Evolutionary conservation across 768 basidiomycete species (phyloP), one percentile per base, ranked within the genome.

Genomic region (Crassisporium funariophilum): DNA sequence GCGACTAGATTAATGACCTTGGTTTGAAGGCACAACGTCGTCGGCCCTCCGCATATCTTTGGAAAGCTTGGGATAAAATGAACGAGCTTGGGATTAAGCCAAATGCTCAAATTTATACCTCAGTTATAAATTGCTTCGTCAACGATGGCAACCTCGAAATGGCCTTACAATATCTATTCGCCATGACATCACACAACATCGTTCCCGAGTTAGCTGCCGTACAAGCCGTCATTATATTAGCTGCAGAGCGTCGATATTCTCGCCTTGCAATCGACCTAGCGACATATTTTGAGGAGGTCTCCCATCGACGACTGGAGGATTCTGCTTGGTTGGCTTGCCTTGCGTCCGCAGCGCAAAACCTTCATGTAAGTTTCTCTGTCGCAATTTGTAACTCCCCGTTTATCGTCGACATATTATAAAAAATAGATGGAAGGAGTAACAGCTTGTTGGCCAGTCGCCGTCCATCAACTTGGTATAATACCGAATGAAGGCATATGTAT

Each of bases 401-500:
- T 27, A 35, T 46, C 27, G 34, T 46, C 33, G 27, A n/a, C 34
- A n/a, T 40, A 21, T 41, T 42, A 6, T 24, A 10, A 42, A 22
- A n/a, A n/a, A n/a, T 31, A 94, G 91, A 69, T 73, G 9, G 82
- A 88, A 10, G 92, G 91, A 15, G 81, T 87, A 4, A 47, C 70
- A 20, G 58, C 63, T 38, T 80, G 79, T 35, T 94, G 90, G 91
- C 57, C 77, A 8, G 75, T 74, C 23, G 68, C 80, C 22, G 78
- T 84, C 2, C 63, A 77, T 13, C 71, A 74, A 11, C 62, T 81
- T 16, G 69, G 72, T 40, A 56, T 86, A 35, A 68, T 71, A 3
- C 88, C 87, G 0, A 84, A 88, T 53, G 90, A 94, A 69, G 91
- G 91, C 0, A 63, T 85, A 20, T 84, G 85, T 54, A 54, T 85